A percentile compares a stretch with the other conserved stretches of the same genome.
These are phyloP conservation scores for Neospora caninum DNA, from an alignment of 169 alveolate species.

Conservation along the genomic window DNA sequence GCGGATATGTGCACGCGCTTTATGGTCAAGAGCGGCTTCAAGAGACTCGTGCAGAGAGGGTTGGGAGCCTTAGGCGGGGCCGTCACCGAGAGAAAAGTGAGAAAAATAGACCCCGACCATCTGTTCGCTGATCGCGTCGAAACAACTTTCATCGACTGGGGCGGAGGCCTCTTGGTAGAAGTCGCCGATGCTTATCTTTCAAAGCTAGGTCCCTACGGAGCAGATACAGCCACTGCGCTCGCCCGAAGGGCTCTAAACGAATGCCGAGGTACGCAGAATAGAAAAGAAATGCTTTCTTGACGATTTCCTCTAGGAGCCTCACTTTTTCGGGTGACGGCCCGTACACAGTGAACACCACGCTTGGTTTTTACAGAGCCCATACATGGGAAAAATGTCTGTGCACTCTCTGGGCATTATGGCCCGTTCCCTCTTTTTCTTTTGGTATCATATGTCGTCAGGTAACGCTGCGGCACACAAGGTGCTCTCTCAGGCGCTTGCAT, in stretches of 20 bases:
- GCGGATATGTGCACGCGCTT: slow-evolving; percentile 32
- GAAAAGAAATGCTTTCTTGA: too few relatives aligned
- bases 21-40: neutral
- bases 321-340: too few relatives aligned
- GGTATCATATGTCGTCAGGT: neutral
- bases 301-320: too few relatives aligned
- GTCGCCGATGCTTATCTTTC: neutral
- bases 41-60: neutral
- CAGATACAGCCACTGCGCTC: neutral
- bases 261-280: neutral
- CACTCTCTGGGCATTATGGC: too few relatives aligned
- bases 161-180: slow-evolving; percentile 24
- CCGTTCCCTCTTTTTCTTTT: too few relatives aligned
- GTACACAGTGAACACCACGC: too few relatives aligned
- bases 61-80: slow-evolving; percentile 15
- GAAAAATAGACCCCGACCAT: neutral
- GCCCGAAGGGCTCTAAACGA: neutral
- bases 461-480: slow-evolving; percentile 30
- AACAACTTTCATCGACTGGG: neutral
- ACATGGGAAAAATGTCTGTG: too few relatives aligned
- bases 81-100: neutral
- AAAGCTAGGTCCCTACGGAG: neutral
- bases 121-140: neutral
- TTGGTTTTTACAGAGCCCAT: too few relatives aligned
- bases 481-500: neutral